Conservation (phyloP, 768 basidiomycete species). For the Leucocoprinus leucothites region DNA sequence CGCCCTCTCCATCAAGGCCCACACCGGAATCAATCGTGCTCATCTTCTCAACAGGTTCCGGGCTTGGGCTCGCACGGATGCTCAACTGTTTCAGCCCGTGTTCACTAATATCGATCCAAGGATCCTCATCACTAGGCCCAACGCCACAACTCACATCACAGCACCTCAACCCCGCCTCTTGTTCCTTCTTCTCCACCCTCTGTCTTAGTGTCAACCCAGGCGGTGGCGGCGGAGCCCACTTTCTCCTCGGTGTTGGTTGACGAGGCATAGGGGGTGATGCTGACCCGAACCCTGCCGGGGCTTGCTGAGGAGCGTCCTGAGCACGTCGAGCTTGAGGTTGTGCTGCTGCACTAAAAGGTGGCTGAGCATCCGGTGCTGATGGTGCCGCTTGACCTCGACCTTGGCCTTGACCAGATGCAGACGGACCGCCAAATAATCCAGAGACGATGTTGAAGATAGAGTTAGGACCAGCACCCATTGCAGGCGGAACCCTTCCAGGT, state of each 20-base stretch:
- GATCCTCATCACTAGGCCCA: constrained; percentile 74
- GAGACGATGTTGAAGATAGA: no score
- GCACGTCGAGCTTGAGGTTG: constrained; percentile 9
- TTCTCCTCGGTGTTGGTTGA: constrained; percentile 28
- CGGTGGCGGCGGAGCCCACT: constrained; percentile 60
- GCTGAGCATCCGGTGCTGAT: background rate
- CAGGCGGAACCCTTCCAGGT: no score
- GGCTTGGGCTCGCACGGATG: constrained; percentile 25
- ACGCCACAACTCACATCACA: constrained; percentile 70
- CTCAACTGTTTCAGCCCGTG: constrained; percentile 33
- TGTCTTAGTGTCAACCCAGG: constrained; percentile 73
- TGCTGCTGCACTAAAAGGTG: background rate
- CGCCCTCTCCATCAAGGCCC: constrained; percentile 7
- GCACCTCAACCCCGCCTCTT: constrained; percentile 70
- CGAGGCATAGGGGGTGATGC: constrained; percentile 2
- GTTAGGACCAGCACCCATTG: no score
- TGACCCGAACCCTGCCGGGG: background rate
- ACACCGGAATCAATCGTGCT: background rate
- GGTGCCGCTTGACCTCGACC: constrained; percentile 4
- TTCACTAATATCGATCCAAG: constrained; percentile 32
- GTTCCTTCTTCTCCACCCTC: constrained; percentile 68
- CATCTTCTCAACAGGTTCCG: background rate
- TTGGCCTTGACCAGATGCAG: no score
- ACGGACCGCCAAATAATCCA: no score
- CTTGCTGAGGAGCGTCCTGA: background rate